phyloP scores from a whole-genome alignment of 2,329 filamentous ascomycete species.

The Furcasterigmium sp. region DNA sequence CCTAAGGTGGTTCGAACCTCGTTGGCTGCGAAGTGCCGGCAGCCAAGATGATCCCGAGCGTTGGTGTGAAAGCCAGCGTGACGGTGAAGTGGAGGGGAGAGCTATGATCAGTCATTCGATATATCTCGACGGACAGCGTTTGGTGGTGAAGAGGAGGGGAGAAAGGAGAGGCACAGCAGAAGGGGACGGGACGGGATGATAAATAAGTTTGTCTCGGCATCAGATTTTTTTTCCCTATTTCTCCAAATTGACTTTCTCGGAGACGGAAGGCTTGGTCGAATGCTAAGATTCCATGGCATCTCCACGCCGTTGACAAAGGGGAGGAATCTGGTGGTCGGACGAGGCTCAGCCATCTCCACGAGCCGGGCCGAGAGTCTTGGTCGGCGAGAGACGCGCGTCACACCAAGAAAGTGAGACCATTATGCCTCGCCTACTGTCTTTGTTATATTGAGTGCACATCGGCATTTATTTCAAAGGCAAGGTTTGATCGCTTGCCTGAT shows the following conservation, averaged over 20 bases:
- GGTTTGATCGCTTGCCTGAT: too few species aligned
- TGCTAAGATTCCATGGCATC: neutral
- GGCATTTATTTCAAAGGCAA: too few species aligned
- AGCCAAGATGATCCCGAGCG: neutral
- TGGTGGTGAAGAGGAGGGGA: neutral
- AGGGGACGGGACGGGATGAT: neutral
- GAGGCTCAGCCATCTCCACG: neutral
- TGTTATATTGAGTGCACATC: too few species aligned
- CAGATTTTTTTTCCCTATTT: neutral
- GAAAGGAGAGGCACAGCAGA: neutral
- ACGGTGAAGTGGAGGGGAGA: neutral
- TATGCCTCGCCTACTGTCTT: too few species aligned
- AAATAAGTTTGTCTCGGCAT: neutral
- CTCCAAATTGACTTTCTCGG: too few species aligned
- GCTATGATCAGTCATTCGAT: too few species aligned
- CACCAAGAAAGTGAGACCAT: too few species aligned
- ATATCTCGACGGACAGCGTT: too few species aligned
- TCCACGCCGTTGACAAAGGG: neutral
- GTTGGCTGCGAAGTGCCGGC: neutral
- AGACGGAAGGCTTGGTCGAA: too few species aligned
- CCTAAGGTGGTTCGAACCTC: neutral
- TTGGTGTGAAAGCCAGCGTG: neutral
- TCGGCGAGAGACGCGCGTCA: neutral
- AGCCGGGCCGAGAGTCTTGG: neutral
- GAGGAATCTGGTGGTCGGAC: neutral